phyloP scores from a whole-genome alignment of 371 early-diverging fungal species.

The Circinella minor region DNA sequence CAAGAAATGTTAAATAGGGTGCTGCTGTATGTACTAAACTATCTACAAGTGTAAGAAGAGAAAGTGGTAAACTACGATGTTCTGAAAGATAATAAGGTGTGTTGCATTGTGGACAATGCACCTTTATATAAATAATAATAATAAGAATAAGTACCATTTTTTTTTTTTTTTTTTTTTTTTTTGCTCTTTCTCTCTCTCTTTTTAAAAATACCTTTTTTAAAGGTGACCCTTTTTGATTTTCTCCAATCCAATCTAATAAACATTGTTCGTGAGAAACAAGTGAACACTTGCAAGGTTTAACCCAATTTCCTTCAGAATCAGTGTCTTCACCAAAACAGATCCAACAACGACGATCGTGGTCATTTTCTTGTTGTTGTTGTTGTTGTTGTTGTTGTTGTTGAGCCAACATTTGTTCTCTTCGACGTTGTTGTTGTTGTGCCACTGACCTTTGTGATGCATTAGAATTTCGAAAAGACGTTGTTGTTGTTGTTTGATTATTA shows the following conservation, averaged over 20 bases:
- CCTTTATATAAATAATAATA: conserved; percentile 54
- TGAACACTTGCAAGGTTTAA: conserved; percentile 75
- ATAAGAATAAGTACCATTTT: neutral
- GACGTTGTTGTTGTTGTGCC: conserved; percentile 2
- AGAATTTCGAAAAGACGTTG: neutral
- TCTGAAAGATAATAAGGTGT: conserved; percentile 65
- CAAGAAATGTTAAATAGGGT: conserved; percentile 68
- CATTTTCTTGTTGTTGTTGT: neutral
- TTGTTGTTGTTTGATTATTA: neutral
- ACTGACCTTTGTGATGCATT: conserved; percentile 1
- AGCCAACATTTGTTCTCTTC: neutral
- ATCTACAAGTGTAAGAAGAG: conserved; percentile 58
- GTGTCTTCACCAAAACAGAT: conserved; percentile 72
- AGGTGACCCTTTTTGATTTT: conserved; percentile 67
- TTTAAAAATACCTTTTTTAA: conserved; percentile 50
- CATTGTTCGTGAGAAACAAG: conserved; percentile 76
- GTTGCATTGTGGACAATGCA: conserved; percentile 78
- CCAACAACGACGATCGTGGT: conserved; percentile 54
- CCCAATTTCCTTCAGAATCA: conserved; percentile 69
- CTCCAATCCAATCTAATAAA: conserved; percentile 76
- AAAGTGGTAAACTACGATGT: conserved; percentile 50
- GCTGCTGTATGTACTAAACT: conserved; percentile 61
- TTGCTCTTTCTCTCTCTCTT: no score
- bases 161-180: neutral
- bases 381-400: conserved; percentile 15